phyloP scores from a whole-genome alignment of 1,284 basidiomycete genomes.

The Malassezia sympodialis region DNA sequence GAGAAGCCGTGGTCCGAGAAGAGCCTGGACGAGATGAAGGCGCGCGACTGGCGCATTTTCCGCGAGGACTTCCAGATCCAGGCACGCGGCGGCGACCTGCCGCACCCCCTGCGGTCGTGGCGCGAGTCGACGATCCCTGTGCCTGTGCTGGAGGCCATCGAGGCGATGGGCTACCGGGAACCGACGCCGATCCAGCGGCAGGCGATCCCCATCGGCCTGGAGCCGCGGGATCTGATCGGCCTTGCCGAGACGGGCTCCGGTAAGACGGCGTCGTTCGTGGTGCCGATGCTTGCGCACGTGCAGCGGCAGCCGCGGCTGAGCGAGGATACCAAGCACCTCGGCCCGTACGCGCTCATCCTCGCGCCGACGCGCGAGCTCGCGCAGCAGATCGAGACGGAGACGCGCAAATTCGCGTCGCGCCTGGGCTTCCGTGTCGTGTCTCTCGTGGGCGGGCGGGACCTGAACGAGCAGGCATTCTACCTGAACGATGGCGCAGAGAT shows the following conservation, averaged over 20 bases:
- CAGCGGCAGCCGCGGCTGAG: constrained; percentile 68
- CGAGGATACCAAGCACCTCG: constrained; percentile 82
- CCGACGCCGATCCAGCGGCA: constrained; percentile 94
- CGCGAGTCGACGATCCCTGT: constrained; percentile 72
- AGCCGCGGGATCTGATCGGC: constrained; percentile 91
- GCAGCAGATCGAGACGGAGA: constrained; percentile 89
- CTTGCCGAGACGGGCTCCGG: constrained; percentile 92
- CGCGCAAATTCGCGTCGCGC: constrained; percentile 75
- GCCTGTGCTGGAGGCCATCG: constrained; percentile 70
- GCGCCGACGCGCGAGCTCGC: constrained; percentile 95
- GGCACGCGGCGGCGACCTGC: constrained; percentile 76
- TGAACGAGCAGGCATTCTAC: constrained; percentile 95
- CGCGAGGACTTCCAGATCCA: constrained; percentile 95
- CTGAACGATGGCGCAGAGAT: constrained; percentile 92
- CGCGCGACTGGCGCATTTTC: constrained; percentile 98
- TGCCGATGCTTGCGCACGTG: constrained; percentile 94
- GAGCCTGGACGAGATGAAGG: constrained; percentile 81
- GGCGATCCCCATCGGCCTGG: constrained; percentile 91
- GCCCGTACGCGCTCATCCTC: constrained; percentile 84
- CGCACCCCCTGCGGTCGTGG: constrained; percentile 85
- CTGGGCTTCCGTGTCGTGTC: constrained; percentile 78
- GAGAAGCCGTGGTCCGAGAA: constrained; percentile 95
- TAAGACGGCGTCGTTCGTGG: constrained; percentile 98
- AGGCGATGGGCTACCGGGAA: constrained; percentile 86
- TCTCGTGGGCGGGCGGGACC: constrained; percentile 83